A percentile compares a stretch with the other conserved stretches of the same genome.
phyloP scores from a whole-genome alignment of 2,329 filamentous ascomycete species.

The Sordariomycetes sp. region DNA sequence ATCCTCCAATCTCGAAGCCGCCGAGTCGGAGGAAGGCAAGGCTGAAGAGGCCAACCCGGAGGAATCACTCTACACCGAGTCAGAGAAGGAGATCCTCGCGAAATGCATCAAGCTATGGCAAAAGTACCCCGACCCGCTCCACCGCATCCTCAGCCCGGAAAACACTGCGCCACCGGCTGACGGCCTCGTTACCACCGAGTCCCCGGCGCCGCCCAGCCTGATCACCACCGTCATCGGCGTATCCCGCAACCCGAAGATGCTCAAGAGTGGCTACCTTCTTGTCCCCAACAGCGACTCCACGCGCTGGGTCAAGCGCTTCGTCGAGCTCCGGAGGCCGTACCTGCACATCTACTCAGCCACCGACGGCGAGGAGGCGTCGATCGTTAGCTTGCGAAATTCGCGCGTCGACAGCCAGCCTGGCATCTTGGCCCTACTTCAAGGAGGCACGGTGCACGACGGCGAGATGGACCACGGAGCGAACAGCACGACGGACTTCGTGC shows the following conservation, averaged over 20 bases:
- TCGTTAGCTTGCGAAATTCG: conserved; percentile 80
- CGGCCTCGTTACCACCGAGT: conserved; percentile 36
- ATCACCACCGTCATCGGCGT: conserved; percentile 68
- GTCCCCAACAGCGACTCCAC: conserved; percentile 73
- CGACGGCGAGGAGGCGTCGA: conserved; percentile 81
- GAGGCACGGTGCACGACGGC: conserved; percentile 27
- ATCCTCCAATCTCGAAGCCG: conserved; percentile 13
- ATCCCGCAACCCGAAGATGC: conserved; percentile 67
- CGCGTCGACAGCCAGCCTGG: conserved; percentile 89
- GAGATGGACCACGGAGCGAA: conserved; percentile 17
- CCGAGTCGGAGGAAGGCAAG: conserved; percentile 10
- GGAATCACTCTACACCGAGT: conserved; percentile 32
- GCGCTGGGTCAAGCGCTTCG: conserved; percentile 84
- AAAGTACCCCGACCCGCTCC: conserved; percentile 44
- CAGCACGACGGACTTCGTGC: conserved; percentile 24
- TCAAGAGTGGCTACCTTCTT: conserved; percentile 82
- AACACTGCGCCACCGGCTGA: conserved; percentile 61
- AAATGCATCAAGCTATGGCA: conserved; percentile 57
- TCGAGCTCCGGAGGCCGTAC: conserved; percentile 85
- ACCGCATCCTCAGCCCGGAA: conserved; percentile 42
- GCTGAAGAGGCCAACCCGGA: conserved; percentile 13
- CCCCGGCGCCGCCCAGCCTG: conserved; percentile 48
- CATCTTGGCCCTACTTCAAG: conserved; percentile 64
- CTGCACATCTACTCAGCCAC: conserved; percentile 78
- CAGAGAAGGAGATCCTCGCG: conserved; percentile 34